Evolutionary conservation across 2,329 filamentous ascomycete species (phyloP).

Genomic region (Thermomyces lanuginosus): DNA sequence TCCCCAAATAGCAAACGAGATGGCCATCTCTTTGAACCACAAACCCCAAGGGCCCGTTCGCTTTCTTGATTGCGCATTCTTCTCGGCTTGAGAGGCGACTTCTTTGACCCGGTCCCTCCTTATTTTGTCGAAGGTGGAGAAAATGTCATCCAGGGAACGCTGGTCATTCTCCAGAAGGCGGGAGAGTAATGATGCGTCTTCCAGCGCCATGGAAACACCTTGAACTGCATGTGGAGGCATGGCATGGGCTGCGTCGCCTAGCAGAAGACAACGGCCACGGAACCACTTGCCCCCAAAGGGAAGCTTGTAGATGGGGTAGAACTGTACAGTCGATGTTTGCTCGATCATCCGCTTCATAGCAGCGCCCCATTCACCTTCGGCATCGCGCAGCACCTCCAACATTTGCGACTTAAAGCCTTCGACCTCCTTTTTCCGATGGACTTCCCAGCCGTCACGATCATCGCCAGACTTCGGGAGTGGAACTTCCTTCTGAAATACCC

Average conservation of each 20-base stretch:
- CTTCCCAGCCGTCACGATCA: constrained; percentile 18
- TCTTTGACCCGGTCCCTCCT: no score
- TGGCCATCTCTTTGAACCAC: no score
- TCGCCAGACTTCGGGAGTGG: constrained; percentile 12
- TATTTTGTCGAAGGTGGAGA: no score
- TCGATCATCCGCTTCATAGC: constrained; percentile 5
- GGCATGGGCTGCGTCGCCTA: constrained; percentile 4
- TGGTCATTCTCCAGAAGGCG: no score
- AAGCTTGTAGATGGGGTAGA: constrained; percentile 23
- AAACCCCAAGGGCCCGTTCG: no score
- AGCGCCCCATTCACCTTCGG: constrained; percentile 14
- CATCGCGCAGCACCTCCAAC: constrained; percentile 10
- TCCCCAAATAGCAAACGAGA: no score
- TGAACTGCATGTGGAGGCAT: constrained; percentile 4
- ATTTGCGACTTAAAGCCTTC: constrained; percentile 16
- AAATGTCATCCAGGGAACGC: no score
- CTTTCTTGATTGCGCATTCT: no score
- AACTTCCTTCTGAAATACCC: constrained; percentile 17
- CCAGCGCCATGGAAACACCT: constrained; percentile 4
- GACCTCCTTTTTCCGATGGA: constrained; percentile 14
- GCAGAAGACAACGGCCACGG: constrained; percentile 7
- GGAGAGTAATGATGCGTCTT: no score
- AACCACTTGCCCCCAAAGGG: constrained; percentile 19
- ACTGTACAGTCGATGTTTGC: constrained; percentile 12
- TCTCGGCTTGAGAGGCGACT: no score